phyloP scores from a whole-genome alignment of 805 yeast genomes.

The Candida maesae region DNA sequence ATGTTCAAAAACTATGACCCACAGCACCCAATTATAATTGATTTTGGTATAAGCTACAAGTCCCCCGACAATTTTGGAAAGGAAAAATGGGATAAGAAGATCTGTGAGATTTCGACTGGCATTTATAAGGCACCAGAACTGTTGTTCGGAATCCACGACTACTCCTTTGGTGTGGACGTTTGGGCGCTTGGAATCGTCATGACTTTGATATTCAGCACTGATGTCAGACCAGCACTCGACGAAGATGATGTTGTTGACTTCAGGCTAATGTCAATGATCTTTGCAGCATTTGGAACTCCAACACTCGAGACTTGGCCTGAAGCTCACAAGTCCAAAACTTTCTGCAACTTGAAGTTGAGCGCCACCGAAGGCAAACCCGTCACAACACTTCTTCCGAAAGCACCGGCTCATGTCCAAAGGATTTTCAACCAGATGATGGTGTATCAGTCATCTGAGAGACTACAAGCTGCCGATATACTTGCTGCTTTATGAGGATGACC shows the following conservation, averaged over 20 bases:
- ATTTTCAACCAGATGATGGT: slow-evolving; percentile 42
- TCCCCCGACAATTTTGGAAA: slow-evolving; percentile 58
- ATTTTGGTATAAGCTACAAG: slow-evolving; percentile 37
- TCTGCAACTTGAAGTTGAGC: slow-evolving; percentile 27
- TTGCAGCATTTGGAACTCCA: slow-evolving; percentile 64
- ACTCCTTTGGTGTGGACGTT: slow-evolving; percentile 55
- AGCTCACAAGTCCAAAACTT: slow-evolving; percentile 35
- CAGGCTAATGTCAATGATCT: slow-evolving; percentile 49
- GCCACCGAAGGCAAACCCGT: slow-evolving; percentile 19
- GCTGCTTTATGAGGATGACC: no score
- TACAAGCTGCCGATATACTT: no score
- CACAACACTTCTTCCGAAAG: slow-evolving; percentile 35
- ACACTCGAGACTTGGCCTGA: slow-evolving; percentile 40
- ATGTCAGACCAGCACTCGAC: slow-evolving; percentile 37
- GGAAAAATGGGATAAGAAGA: slow-evolving; percentile 39
- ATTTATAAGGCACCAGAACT: slow-evolving; percentile 73
- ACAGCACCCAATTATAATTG: slow-evolving; percentile 34
- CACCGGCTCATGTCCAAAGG: slow-evolving; percentile 18
- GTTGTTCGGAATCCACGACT: slow-evolving; percentile 54
- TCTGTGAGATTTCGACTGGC: slow-evolving; percentile 60
- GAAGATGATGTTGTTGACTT: slow-evolving; percentile 49
- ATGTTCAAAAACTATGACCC: slow-evolving; percentile 39
- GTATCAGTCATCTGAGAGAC: slow-evolving; percentile 34
- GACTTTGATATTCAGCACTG: slow-evolving; percentile 44
- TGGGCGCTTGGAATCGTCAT: slow-evolving; percentile 70